Conservation (phyloP, 1,284 basidiomycete genomes). For the Stereum hirsutum region DNA sequence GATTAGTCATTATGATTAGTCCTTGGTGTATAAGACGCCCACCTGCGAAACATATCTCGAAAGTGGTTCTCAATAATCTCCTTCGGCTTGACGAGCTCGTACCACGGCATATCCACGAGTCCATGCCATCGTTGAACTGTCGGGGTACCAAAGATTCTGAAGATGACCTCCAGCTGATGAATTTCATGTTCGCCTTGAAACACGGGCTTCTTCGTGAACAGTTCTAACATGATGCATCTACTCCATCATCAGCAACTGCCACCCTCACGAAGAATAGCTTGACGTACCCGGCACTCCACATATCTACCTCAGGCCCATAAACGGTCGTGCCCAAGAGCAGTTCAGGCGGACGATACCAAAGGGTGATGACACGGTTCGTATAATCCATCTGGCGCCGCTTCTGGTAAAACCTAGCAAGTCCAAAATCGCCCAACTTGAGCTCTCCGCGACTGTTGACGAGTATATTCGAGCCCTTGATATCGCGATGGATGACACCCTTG, state of each 20-base stretch:
- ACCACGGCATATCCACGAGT: slow-evolving; percentile 87
- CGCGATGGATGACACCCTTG: slow-evolving; percentile 93
- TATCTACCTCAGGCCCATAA: slow-evolving; percentile 98
- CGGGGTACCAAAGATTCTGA: slow-evolving; percentile 87
- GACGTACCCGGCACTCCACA: slow-evolving; percentile 96
- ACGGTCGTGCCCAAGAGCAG: slow-evolving; percentile 92
- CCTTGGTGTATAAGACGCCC: slow-evolving; percentile 16
- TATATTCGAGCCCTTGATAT: slow-evolving; percentile 98
- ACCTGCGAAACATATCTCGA: slow-evolving; percentile 75
- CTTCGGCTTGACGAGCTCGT: slow-evolving; percentile 91
- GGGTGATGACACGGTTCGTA: slow-evolving; percentile 97
- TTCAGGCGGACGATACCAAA: slow-evolving; percentile 98
- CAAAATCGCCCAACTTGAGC: slow-evolving; percentile 96
- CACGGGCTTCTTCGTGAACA: slow-evolving; percentile 90
- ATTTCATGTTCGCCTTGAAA: slow-evolving; percentile 98
- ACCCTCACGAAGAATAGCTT: too few species aligned
- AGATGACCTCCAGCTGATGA: slow-evolving; percentile 91
- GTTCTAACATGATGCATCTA: slow-evolving; percentile 97
- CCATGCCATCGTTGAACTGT: slow-evolving; percentile 77
- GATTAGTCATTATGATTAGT: not conserved
- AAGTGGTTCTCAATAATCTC: slow-evolving; percentile 67
- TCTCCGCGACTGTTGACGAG: slow-evolving; percentile 90
- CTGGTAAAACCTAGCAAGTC: slow-evolving; percentile 94
- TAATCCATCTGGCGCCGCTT: slow-evolving; percentile 89
- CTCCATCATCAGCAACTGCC: not conserved